Evolutionary conservation across 495 filamentous ascomycete genomes (phyloP).

Genomic region (Hypoxylon crocopeplum): DNA sequence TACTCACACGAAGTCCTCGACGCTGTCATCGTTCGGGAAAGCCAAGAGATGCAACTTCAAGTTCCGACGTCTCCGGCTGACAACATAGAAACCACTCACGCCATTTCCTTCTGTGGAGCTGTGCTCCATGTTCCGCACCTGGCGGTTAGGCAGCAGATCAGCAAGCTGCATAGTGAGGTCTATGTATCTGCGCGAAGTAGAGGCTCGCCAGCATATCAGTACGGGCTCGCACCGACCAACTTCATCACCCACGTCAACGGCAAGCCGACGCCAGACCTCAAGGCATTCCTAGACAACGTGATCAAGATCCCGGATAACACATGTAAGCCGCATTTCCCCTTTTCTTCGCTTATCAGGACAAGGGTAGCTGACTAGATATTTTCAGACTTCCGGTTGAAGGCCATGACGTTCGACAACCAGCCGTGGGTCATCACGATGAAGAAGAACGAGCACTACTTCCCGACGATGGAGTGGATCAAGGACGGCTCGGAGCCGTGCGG

Average conservation of each 20-base stretch:
- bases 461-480: conserved; percentile 86
- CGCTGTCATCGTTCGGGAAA: conserved; percentile 85
- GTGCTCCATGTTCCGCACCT: conserved; percentile 93
- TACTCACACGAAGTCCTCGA: conserved; percentile 86
- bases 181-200: conserved; percentile 88
- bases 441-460: conserved; percentile 99
- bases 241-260: conserved; percentile 97
- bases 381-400: conserved; percentile 85
- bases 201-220: conserved; percentile 89
- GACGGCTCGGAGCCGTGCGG: conserved; percentile 66
- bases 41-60: conserved; percentile 76
- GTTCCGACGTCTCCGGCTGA: conserved; percentile 88
- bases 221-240: conserved; percentile 92
- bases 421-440: conserved; percentile 99
- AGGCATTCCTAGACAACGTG: conserved; percentile 77
- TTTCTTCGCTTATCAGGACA: not conserved
- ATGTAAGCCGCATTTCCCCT: conserved; percentile 56
- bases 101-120: conserved; percentile 94
- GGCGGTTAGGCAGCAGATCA: conserved; percentile 95
- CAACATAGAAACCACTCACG: conserved; percentile 89
- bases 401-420: conserved; percentile 96
- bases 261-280: conserved; percentile 78
- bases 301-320: conserved; percentile 92
- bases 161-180: conserved; percentile 94
- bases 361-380: conserved; percentile 19